Base-by-base conservation (phyloP, 768 basidiomycete species). In the Suillus weaverae region DNA sequence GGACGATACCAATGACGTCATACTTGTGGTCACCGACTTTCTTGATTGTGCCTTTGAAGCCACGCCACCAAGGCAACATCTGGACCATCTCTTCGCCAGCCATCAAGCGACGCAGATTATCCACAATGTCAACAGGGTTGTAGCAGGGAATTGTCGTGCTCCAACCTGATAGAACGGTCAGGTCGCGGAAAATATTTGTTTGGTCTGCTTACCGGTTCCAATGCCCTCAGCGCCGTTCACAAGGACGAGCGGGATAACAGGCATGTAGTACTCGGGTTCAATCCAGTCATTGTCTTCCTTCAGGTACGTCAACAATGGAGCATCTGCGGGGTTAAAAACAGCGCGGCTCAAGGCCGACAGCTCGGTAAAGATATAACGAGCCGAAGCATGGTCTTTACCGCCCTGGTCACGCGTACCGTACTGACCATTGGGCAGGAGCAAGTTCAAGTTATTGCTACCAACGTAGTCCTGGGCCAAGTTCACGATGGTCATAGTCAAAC, bases 61-160 rank as follows among this genome's bases (percentile, higher is more conserved):
- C 96, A 61, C 95, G 88, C 92, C 94, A 99, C 97, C 97, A 99
- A 2, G 97, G 97, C 13, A 85, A 80, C 93, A 99, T 99, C 0
- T 88, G 84, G 16, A 89, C 86, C 68, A 89, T 73, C 67, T 94
- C 92, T 78, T 97, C 91, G 48, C 86, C 90, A 3, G 83, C 82
- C 92, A 99, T 96, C 68, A 95, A 79, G 7, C 92, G 84, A 16
- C 92, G 89, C 39, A 99, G 78, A 74, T 99, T 99, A 26, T 82
- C 83, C 16, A 98, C 91, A 62, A 99, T 91, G 62, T 99, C 97
- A 16, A 77, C 77, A 0, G 97, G 97, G 72, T 99, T 98, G 81
- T 89, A 99, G 71, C 89, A 90, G 2, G 97, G 97, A 60, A 99
- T 81, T 48, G 78, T 87, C 1, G 97, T 98, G 73, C 94, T 96